Evolutionary conservation across 73 alveolate species (phyloP), one percentile per base, ranked within the genome.

Genomic region (Paramecium bursaria): DNA sequence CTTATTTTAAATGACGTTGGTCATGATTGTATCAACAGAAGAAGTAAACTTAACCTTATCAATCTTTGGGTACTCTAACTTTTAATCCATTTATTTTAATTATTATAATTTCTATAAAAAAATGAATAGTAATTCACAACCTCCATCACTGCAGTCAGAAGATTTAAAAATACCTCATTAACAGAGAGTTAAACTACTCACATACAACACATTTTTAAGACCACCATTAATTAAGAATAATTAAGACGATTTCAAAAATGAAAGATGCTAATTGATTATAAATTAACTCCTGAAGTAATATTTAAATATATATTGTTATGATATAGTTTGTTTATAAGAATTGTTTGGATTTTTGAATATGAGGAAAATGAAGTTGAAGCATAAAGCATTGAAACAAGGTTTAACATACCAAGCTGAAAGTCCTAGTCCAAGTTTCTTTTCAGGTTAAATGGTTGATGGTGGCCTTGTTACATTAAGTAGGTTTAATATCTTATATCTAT

Each of bases 141-240:
- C 11, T 39, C 49, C 11, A 39, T 39, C 5, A 39, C 49, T 14
- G 27, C 82, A 3, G n/a, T n/a, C 50, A 13, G 35, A 30, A 30
- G 19, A 25, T 31, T 44, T 31, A 10, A 23, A 67, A 19, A 42
- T 42, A 0, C 82, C 82, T 42, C 50, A 31, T 3, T 39, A 67
- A 42, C 42, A 88, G 14, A 31, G 55, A 14, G 53, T 95, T 33
- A 88, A 60, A 44, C 30, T 95, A 50, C 90, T 94, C 46, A 92
- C 98, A 25, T 94, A 91, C 74, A 96, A 96, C 87, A 53, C 94
- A 46, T 96, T 92, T 82, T 60, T 92, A 75, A 87, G 99, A 15
- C 99, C 99, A 14, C 99, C 98, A 0, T 95, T 95, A 1, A 91
- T 94, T 0, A 88, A 88, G 22, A 92, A 92, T 26, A 94, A 94